Conservation (phyloP, 176 grass and related monocot genomes). For the Tuctoria greenei region DNA sequence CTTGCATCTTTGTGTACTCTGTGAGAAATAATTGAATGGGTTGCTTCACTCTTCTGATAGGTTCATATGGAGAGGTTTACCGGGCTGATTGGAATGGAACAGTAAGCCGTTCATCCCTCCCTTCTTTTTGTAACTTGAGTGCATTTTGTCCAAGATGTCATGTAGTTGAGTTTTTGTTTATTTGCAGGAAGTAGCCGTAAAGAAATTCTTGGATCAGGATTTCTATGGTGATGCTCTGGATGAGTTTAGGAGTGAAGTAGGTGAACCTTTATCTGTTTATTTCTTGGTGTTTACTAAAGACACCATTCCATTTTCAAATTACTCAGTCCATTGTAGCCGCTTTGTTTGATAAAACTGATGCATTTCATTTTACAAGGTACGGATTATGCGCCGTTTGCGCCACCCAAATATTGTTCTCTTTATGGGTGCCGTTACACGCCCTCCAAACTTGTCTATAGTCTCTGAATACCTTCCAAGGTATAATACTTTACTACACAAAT, state of each 20-base stretch:
- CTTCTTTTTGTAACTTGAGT: constrained; percentile 36
- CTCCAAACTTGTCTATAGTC: constrained; percentile 92
- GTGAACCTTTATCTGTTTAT: constrained; percentile 50
- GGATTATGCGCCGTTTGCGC: constrained; percentile 93
- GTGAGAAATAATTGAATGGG: constrained; percentile 32
- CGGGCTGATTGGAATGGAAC: constrained; percentile 98
- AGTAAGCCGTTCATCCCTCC: constrained; percentile 52
- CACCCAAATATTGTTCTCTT: constrained; percentile 99
- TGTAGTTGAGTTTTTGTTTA: constrained; percentile 25
- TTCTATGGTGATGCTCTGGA: constrained; percentile 98
- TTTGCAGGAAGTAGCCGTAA: constrained; percentile 98
- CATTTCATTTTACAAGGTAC: constrained; percentile 65
- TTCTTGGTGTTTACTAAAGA: constrained; percentile 19
- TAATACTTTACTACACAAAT: background rate
- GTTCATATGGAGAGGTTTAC: constrained; percentile 99
- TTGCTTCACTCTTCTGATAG: constrained; percentile 47
- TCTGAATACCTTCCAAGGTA: constrained; percentile 98
- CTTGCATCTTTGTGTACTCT: constrained; percentile 4
- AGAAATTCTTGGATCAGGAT: constrained; percentile 99
- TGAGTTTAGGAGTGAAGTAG: constrained; percentile 97
- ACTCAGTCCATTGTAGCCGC: constrained; percentile 18
- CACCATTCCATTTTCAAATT: constrained; percentile 27
- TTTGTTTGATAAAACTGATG: constrained; percentile 20
- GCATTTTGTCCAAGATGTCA: constrained; percentile 2
- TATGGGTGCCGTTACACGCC: constrained; percentile 98